Percentiles rank a stretch among this genome's conserved stretches.
phyloP scores from a whole-genome alignment of 768 basidiomycete species.

The Phylloporus sp. region DNA sequence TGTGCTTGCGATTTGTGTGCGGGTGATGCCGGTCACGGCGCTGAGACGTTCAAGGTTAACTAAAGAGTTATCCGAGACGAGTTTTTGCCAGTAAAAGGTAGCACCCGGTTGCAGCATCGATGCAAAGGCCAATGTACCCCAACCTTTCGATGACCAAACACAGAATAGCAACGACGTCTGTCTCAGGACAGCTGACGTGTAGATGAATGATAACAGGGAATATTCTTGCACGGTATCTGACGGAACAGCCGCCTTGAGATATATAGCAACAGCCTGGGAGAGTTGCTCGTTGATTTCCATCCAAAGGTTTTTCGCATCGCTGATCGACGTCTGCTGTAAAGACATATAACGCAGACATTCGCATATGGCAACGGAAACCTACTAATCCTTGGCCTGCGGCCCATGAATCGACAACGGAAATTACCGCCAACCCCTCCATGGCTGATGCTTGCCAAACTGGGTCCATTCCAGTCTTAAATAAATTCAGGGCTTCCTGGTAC shows the following conservation, averaged over 20 bases:
- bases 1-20: slow-evolving; percentile 59
- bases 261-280: slow-evolving; percentile 56
- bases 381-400: slow-evolving; percentile 68
- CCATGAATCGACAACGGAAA: slow-evolving; percentile 83
- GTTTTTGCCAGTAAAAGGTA: slow-evolving; percentile 56
- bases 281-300: slow-evolving; percentile 71
- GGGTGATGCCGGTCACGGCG: slow-evolving; percentile 63
- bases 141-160: slow-evolving; percentile 84
- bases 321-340: slow-evolving; percentile 52
- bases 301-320: slow-evolving; percentile 66
- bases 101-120: slow-evolving; percentile 68
- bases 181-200: slow-evolving; percentile 62
- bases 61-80: slow-evolving; percentile 47
- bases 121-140: slow-evolving; percentile 75
- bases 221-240: slow-evolving; percentile 52
- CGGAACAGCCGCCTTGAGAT: slow-evolving; percentile 53
- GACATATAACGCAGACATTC: slow-evolving; percentile 1
- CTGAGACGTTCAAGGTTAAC: slow-evolving; percentile 62
- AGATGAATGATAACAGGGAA: slow-evolving; percentile 64
- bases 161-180: slow-evolving; percentile 73
- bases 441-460: slow-evolving; percentile 86
- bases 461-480: slow-evolving; percentile 76
- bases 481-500: slow-evolving; percentile 79
- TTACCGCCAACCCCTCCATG: slow-evolving; percentile 80
- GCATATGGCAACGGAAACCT: slow-evolving; percentile 28